A percentile compares a stretch with the other conserved stretches of the same genome.
phyloP scores from a whole-genome alignment of 2,329 filamentous ascomycete species.

The Hymenotorrendiella dingleyae region DNA sequence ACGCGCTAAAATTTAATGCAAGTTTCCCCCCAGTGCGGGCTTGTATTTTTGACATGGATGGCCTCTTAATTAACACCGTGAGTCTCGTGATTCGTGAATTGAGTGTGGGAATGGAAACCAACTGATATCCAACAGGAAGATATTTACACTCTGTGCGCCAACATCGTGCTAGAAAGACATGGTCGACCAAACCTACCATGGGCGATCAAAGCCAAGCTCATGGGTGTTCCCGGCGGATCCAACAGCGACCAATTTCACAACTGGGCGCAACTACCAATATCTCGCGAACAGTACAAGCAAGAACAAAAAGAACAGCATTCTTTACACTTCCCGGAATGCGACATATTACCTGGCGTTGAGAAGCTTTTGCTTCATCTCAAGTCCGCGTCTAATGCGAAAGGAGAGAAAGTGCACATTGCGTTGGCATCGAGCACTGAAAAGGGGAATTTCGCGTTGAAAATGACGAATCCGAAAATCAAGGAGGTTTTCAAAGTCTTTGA shows the following conservation, averaged over 20 bases:
- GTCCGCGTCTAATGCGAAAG: constrained; percentile 15
- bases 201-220: constrained; percentile 83
- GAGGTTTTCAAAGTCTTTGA: constrained; percentile 63
- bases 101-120: no score
- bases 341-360: constrained; percentile 72
- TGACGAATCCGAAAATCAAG: constrained; percentile 47
- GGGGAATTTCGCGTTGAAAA: constrained; percentile 34
- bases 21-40: constrained; percentile 78
- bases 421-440: constrained; percentile 66
- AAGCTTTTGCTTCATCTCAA: constrained; percentile 57
- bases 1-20: no score
- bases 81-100: no score
- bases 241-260: constrained; percentile 58
- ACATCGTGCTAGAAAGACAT: constrained; percentile 73
- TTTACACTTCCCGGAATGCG: constrained; percentile 65
- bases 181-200: constrained; percentile 73
- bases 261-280: constrained; percentile 83
- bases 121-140: constrained; percentile 53
- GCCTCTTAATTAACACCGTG: constrained; percentile 81
- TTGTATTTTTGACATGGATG: constrained; percentile 98
- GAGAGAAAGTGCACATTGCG: constrained; percentile 59
- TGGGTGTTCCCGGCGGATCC: constrained; percentile 27
- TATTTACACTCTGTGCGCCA: constrained; percentile 78
- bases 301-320: constrained; percentile 59
- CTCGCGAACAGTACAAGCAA: constrained; percentile 57